Percentiles rank a stretch among this genome's conserved stretches.
phyloP scores from a whole-genome alignment of 345 rosid genomes.

The Sapria himalayana region DNA sequence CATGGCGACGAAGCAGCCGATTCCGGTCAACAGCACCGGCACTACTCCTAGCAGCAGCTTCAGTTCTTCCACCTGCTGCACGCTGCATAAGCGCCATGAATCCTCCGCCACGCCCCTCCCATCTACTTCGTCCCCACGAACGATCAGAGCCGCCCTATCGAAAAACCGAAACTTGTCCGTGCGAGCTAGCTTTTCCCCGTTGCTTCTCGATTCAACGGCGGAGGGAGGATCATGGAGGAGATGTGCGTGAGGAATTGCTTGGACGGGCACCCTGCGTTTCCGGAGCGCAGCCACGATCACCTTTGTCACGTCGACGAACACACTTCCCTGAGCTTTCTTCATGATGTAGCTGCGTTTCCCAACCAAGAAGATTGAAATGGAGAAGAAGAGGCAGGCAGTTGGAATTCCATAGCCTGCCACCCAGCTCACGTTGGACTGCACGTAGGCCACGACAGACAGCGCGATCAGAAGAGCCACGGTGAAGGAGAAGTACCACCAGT shows the following conservation, averaged over 20 bases:
- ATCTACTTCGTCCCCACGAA: slow-evolving; percentile 25
- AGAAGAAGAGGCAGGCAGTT: slow-evolving; percentile 29
- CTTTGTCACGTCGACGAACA: slow-evolving; percentile 26
- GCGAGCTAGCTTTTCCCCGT: slow-evolving; percentile 11
- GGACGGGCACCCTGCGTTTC: slow-evolving; percentile 13
- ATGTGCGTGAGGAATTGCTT: background rate
- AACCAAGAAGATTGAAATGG: slow-evolving; percentile 27
- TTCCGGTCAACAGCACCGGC: slow-evolving; percentile 49
- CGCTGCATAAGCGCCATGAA: slow-evolving; percentile 37
- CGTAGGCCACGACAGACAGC: slow-evolving; percentile 39
- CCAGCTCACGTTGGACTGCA: slow-evolving; percentile 56
- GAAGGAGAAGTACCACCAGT: slow-evolving; percentile 73
- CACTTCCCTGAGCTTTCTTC: slow-evolving; percentile 34
- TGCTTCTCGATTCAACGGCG: slow-evolving; percentile 1
- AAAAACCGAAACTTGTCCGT: slow-evolving; percentile 23
- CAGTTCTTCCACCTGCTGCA: slow-evolving; percentile 42
- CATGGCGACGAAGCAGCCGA: slow-evolving; percentile 35
- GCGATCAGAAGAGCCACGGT: slow-evolving; percentile 32
- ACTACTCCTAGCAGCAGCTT: slow-evolving; percentile 24
- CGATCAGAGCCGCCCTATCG: slow-evolving; percentile 33
- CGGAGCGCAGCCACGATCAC: slow-evolving; percentile 26
- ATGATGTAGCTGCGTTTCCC: slow-evolving; percentile 29
- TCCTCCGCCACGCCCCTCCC: slow-evolving; percentile 18
- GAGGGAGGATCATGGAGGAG: slow-evolving; percentile 18
- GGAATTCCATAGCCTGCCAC: slow-evolving; percentile 37